Conservation (phyloP, 495 filamentous ascomycete genomes). For the Tuber umbilicatum region DNA sequence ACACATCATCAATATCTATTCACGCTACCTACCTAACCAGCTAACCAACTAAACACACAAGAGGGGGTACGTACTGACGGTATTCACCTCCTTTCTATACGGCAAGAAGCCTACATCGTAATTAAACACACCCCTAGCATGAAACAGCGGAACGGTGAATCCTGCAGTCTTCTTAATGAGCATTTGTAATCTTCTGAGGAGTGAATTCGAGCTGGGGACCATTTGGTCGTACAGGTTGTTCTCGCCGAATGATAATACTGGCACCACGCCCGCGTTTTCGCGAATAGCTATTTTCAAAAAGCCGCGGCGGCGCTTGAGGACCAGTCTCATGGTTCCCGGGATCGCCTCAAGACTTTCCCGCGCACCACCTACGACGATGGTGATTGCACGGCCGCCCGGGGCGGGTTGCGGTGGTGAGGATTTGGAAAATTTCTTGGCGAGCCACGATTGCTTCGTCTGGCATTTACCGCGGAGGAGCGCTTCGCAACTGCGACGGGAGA, state of each 20-base stretch:
- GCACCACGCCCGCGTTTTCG: conserved; percentile 84
- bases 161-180: conserved; percentile 73
- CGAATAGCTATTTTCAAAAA: conserved; percentile 90
- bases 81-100: conserved; percentile 76
- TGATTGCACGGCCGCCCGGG: conserved; percentile 69
- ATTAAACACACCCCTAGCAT: conserved; percentile 89
- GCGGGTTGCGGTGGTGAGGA: background rate
- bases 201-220: conserved; percentile 60
- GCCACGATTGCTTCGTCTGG: conserved; percentile 9
- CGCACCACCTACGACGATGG: conserved; percentile 90
- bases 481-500: conserved; percentile 83
- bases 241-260: conserved; percentile 86
- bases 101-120: conserved; percentile 96
- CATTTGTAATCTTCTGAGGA: conserved; percentile 70
- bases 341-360: conserved; percentile 82
- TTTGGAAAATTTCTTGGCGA: conserved; percentile 6
- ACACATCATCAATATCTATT: background rate
- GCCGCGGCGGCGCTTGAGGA: conserved; percentile 76
- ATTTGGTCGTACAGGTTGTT: conserved; percentile 94
- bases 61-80: conserved; percentile 68
- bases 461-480: conserved; percentile 56
- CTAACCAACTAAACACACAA: background rate
- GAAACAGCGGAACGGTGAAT: conserved; percentile 88
- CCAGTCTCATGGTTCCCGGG: conserved; percentile 64
- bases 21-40: background rate